phyloP scores from a whole-genome alignment of 192 early-diverging fungal genomes.

The Chytriomyces sp. region DNA sequence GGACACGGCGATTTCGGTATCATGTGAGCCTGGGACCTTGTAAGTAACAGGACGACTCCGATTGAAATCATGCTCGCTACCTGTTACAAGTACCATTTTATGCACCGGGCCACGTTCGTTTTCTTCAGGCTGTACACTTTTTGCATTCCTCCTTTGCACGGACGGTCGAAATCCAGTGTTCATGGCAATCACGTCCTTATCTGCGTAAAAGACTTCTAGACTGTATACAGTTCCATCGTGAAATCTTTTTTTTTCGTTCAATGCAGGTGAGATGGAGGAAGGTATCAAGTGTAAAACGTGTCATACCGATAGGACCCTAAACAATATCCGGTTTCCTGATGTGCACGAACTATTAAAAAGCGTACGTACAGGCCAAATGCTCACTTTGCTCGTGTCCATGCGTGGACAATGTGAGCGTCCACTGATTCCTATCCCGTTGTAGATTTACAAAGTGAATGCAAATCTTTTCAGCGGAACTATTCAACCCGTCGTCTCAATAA shows the following conservation, averaged over 20 bases:
- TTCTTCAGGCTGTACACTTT: constrained; percentile 10
- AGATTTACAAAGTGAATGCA: no score
- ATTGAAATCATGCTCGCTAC: neutral
- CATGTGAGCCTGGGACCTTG: constrained; percentile 48
- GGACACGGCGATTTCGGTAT: constrained; percentile 48
- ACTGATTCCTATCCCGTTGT: no score
- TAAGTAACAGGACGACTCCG: neutral
- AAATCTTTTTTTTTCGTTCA: neutral
- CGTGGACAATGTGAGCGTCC: no score
- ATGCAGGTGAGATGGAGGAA: neutral
- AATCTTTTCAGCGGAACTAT: no score
- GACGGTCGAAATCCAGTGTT: neutral
- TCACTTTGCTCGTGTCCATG: no score
- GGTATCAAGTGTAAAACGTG: neutral
- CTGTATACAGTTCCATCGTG: constrained; percentile 58
- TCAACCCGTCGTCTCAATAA: no score
- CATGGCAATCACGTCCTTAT: neutral
- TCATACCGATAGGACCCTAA: neutral
- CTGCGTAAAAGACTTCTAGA: constrained; percentile 37
- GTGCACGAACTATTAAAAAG: no score
- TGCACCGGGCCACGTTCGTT: neutral
- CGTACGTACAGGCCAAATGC: no score
- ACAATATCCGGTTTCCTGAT: neutral
- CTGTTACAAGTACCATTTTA: constrained; percentile 17
- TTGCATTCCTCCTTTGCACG: no score